Evolutionary conservation across 495 filamentous ascomycete genomes (phyloP).

Genomic region (Cercophora sp.): DNA sequence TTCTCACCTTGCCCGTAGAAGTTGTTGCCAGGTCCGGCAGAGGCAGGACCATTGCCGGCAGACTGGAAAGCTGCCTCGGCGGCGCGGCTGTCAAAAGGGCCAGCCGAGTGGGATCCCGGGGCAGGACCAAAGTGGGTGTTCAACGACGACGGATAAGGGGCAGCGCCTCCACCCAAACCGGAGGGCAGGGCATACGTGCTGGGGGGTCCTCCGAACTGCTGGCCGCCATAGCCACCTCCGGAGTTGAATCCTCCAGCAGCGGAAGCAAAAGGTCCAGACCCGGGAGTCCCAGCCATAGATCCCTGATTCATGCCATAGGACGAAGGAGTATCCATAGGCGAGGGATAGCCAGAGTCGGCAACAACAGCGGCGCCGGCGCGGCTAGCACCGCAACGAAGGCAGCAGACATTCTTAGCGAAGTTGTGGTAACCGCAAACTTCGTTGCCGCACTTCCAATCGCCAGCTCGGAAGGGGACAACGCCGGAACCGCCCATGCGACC

Average conservation of each 20-base stretch:
- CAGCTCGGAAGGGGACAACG: constrained; percentile 93
- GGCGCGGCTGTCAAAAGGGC: constrained; percentile 89
- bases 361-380: constrained; percentile 90
- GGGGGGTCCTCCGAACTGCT: constrained; percentile 83
- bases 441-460: constrained; percentile 98
- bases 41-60: constrained; percentile 68
- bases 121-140: constrained; percentile 70
- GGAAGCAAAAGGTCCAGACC: constrained; percentile 74
- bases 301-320: constrained; percentile 71
- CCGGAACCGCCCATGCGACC: constrained; percentile 72
- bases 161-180: constrained; percentile 74
- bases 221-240: constrained; percentile 68
- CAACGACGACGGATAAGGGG: constrained; percentile 78
- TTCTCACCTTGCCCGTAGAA: constrained; percentile 57
- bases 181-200: constrained; percentile 89
- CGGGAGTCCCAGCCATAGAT: constrained; percentile 81
- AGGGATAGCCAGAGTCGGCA: constrained; percentile 87
- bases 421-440: constrained; percentile 99
- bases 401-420: constrained; percentile 98
- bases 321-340: constrained; percentile 80
- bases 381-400: constrained; percentile 91
- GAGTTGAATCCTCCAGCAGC: constrained; percentile 66
- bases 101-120: constrained; percentile 73
- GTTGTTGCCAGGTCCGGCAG: constrained; percentile 60
- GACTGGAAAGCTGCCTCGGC: constrained; percentile 89